Evolutionary conservation across 768 basidiomycete genomes (phyloP), one percentile per base, ranked within the genome.

Genomic region (Myochromella boudieri): DNA sequence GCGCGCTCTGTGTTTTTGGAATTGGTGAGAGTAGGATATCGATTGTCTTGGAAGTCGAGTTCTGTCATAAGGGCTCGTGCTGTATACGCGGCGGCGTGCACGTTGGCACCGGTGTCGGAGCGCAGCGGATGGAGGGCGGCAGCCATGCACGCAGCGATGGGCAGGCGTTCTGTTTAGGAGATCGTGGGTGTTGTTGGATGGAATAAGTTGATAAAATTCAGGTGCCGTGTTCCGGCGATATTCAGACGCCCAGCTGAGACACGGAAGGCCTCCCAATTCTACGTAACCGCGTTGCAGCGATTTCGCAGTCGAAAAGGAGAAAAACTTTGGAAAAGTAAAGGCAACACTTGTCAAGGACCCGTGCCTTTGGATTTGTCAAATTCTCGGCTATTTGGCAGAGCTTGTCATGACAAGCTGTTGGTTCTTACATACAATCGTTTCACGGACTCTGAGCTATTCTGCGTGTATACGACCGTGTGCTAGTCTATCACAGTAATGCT

Each of bases 21-120:
- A 60, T 46, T 47, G 21, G 62, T 45, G 37, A 69, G 48, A 22
- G 70, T 59, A 15, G 71, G 69, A 51, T 85, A 84, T 60, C 84
- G 73, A 60, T 76, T 78, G 69, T 85, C 85, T 57, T 75, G 72
- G 62, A 80, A 76, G 64, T 83, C 81, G 52, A 80, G 71, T 47
- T 84, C 84, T 46, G 77, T 68, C 62, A 83, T 73, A 48, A 85
- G 71, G 32, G 74, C 67, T 57, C 72, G 74, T 41, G 33, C 34
- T 3, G 81, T 69, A 65, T 81, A 82, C 51, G 76, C 62, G 46
- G 61, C 64, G 33, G 53, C 34, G 49, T 61, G 64, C 49, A 72
- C 58, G 56, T 62, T 64, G 22, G 69, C 55, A 25, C 65, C 60
- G 33, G 58, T 45, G 42, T 76, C 72, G 47, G 68, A 72, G 54